Conservation (phyloP, 345 rosid genomes). For the Noccaea caerulescens region DNA sequence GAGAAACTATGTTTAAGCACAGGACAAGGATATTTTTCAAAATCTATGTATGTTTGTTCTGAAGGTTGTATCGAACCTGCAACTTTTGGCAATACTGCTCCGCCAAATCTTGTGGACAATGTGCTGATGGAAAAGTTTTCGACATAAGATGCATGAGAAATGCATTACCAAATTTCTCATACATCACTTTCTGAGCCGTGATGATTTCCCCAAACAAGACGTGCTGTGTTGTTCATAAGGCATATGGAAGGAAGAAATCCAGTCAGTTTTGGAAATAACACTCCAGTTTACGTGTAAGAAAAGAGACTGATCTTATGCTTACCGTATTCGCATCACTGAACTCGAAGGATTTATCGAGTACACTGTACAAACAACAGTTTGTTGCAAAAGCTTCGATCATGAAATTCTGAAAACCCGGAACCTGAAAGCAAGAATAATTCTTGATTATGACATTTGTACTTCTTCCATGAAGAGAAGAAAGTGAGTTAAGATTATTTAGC, state of each 20-base stretch:
- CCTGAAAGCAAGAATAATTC: slow-evolving; percentile 49
- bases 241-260: slow-evolving; percentile 16
- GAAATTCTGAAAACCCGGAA: slow-evolving; percentile 81
- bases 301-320: slow-evolving; percentile 41
- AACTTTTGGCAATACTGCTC: slow-evolving; percentile 85
- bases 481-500: neutral
- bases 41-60: neutral
- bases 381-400: slow-evolving; percentile 72
- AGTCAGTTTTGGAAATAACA: slow-evolving; percentile 1
- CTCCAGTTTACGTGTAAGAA: slow-evolving; percentile 14
- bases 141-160: slow-evolving; percentile 69
- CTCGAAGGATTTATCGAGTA: slow-evolving; percentile 87
- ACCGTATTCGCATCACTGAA: slow-evolving; percentile 89
- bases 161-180: slow-evolving; percentile 82
- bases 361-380: slow-evolving; percentile 84
- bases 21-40: neutral
- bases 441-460: slow-evolving; percentile 1
- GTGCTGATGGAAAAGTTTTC: slow-evolving; percentile 56
- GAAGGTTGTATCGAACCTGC: slow-evolving; percentile 56
- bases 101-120: slow-evolving; percentile 71
- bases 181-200: slow-evolving; percentile 89
- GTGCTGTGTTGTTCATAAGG: slow-evolving; percentile 58
- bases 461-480: slow-evolving; percentile 6
- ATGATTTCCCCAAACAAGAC: slow-evolving; percentile 84
- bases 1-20: slow-evolving; percentile 22